Evolutionary conservation across 2,329 filamentous ascomycete species (phyloP).

Genomic region (Colletotrichum tabaci): DNA sequence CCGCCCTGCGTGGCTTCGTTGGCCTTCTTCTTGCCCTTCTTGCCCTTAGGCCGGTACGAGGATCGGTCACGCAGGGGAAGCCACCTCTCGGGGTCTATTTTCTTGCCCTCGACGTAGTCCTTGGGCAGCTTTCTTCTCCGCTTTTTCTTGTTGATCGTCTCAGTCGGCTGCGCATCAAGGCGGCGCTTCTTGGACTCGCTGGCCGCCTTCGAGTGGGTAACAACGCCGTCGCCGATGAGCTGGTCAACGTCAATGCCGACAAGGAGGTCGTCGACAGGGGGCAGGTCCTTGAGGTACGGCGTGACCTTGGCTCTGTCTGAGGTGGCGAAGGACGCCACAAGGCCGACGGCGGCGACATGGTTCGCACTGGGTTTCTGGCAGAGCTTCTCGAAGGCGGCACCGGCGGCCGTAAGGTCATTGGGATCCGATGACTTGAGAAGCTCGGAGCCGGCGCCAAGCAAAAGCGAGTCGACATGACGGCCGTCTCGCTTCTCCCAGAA

Average conservation of each 20-base stretch:
- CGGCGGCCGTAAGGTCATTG: conserved; percentile 79
- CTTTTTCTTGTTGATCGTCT: conserved; percentile 58
- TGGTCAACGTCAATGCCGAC: conserved; percentile 71
- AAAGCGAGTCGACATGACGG: conserved; percentile 70
- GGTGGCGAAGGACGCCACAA: conserved; percentile 86
- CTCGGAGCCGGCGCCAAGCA: conserved; percentile 86
- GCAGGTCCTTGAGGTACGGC: conserved; percentile 69
- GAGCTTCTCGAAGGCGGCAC: conserved; percentile 83
- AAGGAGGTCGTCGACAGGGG: conserved; percentile 74
- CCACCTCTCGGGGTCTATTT: conserved; percentile 93
- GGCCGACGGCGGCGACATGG: conserved; percentile 80
- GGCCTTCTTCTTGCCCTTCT: conserved; percentile 90
- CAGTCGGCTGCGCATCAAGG: conserved; percentile 46
- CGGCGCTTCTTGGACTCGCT: conserved; percentile 64
- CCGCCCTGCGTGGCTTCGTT: conserved; percentile 89
- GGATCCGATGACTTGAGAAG: conserved; percentile 82
- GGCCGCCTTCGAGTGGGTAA: conserved; percentile 59
- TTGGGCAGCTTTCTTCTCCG: conserved; percentile 78
- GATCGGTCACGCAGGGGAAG: conserved; percentile 90
- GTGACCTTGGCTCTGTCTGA: conserved; percentile 70
- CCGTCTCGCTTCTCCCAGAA: conserved; percentile 80
- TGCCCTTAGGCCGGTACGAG: conserved; percentile 90
- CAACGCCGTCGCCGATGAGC: conserved; percentile 78
- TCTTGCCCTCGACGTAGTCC: conserved; percentile 82
- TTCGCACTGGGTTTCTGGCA: conserved; percentile 77